Conservation (phyloP, 495 filamentous ascomycete genomes). For the Viridothelium virens region DNA sequence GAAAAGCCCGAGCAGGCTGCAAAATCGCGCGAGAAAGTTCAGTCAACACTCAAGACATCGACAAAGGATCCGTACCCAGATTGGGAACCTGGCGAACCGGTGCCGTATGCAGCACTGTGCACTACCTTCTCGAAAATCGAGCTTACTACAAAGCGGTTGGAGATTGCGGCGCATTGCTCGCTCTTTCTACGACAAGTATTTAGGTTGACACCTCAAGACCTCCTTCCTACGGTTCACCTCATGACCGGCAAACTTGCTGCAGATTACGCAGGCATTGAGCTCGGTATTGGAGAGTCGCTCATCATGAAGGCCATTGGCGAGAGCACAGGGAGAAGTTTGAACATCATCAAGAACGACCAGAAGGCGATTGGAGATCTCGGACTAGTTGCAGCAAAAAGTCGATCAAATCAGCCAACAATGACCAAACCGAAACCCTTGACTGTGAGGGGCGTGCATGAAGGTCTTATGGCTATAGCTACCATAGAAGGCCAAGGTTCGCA, state of each 20-base stretch:
- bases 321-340: conserved; percentile 76
- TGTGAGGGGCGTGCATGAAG: conserved; percentile 76
- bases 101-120: conserved; percentile 91
- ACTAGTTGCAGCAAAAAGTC: conserved; percentile 87
- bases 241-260: conserved; percentile 98
- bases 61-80: conserved; percentile 83
- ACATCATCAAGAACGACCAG: conserved; percentile 86
- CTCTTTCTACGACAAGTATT: conserved; percentile 88
- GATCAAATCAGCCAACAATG: conserved; percentile 91
- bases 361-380: conserved; percentile 93
- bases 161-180: conserved; percentile 80
- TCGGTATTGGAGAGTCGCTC: conserved; percentile 92
- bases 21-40: conserved; percentile 76
- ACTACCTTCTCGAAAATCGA: conserved; percentile 90
- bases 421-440: conserved; percentile 93
- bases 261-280: conserved; percentile 90
- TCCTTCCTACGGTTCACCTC: conserved; percentile 78
- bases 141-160: conserved; percentile 80
- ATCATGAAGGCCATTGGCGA: conserved; percentile 99
- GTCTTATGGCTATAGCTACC: conserved; percentile 80
- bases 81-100: conserved; percentile 80
- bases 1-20: conserved; percentile 67
- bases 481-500: conserved; percentile 81
- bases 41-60: conserved; percentile 59
- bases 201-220: conserved; percentile 78